Percentiles rank a stretch among this genome's conserved stretches.
Conservation (phyloP, 1,284 basidiomycete genomes). For the Papiliotrema nemorosa region DNA sequence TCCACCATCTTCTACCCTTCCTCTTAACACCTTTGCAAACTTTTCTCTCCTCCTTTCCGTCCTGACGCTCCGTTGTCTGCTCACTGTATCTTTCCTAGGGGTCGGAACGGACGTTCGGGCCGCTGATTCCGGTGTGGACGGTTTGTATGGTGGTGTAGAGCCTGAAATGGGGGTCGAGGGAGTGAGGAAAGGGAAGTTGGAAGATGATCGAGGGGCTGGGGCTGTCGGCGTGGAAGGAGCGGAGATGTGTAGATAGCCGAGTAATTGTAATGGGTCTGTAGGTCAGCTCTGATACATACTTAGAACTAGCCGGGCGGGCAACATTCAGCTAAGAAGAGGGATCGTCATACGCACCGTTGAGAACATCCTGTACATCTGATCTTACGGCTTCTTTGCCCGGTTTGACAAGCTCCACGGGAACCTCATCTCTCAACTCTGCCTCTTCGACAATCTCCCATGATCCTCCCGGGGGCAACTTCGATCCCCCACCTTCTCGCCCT, state of each 20-base stretch:
- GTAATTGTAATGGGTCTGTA: slow-evolving; percentile 57
- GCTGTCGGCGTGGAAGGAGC: slow-evolving; percentile 24
- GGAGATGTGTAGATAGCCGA: slow-evolving; percentile 28
- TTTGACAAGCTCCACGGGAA: slow-evolving; percentile 26
- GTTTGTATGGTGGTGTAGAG: slow-evolving; percentile 29
- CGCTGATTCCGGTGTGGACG: slow-evolving; percentile 12
- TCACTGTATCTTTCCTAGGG: slow-evolving; percentile 49
- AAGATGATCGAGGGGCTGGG: slow-evolving; percentile 16
- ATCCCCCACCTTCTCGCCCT: too few species aligned
- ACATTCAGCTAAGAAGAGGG: too few species aligned
- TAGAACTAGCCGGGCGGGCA: too few species aligned
- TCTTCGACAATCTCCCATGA: slow-evolving; percentile 48
- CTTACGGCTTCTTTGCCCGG: slow-evolving; percentile 56
- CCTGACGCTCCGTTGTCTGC: slow-evolving; percentile 60
- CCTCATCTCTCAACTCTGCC: slow-evolving; percentile 22
- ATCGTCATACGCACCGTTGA: slow-evolving; percentile 58
- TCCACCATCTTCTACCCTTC: slow-evolving; percentile 25
- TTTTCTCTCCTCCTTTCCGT: slow-evolving; percentile 45
- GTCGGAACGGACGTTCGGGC: too few species aligned
- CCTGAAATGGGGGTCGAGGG: slow-evolving; percentile 28
- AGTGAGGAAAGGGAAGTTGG: slow-evolving; percentile 30
- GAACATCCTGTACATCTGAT: slow-evolving; percentile 65
- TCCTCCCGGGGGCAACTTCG: slow-evolving; percentile 40
- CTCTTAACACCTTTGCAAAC: slow-evolving; percentile 40
- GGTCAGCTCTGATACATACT: slow-evolving; percentile 2